These are phyloP conservation scores for Scheffersomyces coipomensis DNA, from an alignment of 805 yeast species.

Conservation along the genomic window DNA sequence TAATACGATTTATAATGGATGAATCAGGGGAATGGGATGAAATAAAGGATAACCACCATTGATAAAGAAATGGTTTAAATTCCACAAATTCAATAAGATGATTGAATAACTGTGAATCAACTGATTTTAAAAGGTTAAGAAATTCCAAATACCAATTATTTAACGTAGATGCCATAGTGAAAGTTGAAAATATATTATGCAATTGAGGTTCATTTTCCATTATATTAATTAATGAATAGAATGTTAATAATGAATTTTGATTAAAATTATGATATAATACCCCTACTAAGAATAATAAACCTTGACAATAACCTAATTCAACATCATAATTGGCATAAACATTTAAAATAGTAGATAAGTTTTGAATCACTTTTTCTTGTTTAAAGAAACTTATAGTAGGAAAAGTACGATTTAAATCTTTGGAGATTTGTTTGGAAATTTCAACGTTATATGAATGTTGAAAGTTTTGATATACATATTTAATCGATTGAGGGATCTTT, in stretches of 20 bases:
- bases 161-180: constrained; percentile 55
- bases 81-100: constrained; percentile 46
- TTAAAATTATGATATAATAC: constrained; percentile 46
- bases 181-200: constrained; percentile 48
- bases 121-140: constrained; percentile 35
- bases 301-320: constrained; percentile 70
- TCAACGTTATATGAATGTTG: constrained; percentile 42
- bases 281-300: constrained; percentile 61
- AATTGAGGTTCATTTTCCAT: constrained; percentile 56
- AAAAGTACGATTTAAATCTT: constrained; percentile 61
- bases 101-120: constrained; percentile 37
- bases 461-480: constrained; percentile 34
- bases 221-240: constrained; percentile 51
- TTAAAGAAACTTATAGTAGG: constrained; percentile 52
- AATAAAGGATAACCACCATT: constrained; percentile 64
- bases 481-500: constrained; percentile 32
- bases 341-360: constrained; percentile 54
- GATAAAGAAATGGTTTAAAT: constrained; percentile 50
- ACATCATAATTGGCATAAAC: constrained; percentile 64
- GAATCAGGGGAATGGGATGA: constrained; percentile 60
- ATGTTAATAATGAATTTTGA: constrained; percentile 36
- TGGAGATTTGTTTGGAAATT: constrained; percentile 44
- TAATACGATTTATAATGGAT: constrained; percentile 44
- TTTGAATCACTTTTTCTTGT: constrained; percentile 38
- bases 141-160: constrained; percentile 54